phyloP scores from a whole-genome alignment of 768 basidiomycete genomes.

The Agaricus blazei region DNA sequence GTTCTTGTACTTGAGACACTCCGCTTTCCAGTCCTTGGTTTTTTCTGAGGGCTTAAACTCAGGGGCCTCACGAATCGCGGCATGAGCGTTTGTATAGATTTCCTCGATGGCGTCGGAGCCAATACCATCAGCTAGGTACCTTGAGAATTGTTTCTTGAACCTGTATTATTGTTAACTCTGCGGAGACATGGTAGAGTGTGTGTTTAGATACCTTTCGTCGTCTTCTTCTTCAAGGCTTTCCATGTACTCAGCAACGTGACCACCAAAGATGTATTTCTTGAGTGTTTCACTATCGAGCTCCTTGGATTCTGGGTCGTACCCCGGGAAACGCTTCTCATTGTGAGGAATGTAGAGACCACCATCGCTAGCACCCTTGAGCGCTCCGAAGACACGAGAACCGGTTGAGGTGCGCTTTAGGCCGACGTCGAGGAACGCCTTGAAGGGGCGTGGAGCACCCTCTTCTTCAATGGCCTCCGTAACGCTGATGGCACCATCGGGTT shows the following conservation, averaged over 20 bases:
- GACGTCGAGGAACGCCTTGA: slow-evolving; percentile 98
- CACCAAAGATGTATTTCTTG: slow-evolving; percentile 97
- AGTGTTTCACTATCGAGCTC: slow-evolving; percentile 89
- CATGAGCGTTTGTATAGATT: slow-evolving; percentile 88
- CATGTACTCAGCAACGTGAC: slow-evolving; percentile 99
- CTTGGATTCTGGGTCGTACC: slow-evolving; percentile 91
- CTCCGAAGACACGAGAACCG: slow-evolving; percentile 95
- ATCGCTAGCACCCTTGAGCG: slow-evolving; percentile 97
- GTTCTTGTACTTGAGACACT: slow-evolving; percentile 66
- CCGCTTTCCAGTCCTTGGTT: slow-evolving; percentile 87
- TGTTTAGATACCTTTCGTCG: slow-evolving; percentile 72
- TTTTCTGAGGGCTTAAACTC: slow-evolving; percentile 87
- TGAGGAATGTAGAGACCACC: slow-evolving; percentile 98
- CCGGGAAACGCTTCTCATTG: slow-evolving; percentile 97
- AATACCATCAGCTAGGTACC: slow-evolving; percentile 92
- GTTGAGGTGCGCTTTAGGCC: slow-evolving; percentile 98
- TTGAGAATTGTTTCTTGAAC: slow-evolving; percentile 96
- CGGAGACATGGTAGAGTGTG: background rate
- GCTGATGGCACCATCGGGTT: slow-evolving; percentile 83
- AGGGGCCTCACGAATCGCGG: slow-evolving; percentile 95
- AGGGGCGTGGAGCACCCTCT: slow-evolving; percentile 95
- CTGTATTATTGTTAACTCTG: slow-evolving; percentile 28
- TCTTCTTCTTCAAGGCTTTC: slow-evolving; percentile 99
- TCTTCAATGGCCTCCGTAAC: slow-evolving; percentile 84
- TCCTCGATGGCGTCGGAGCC: slow-evolving; percentile 98